phyloP scores from a whole-genome alignment of 192 early-diverging fungal species.

The Diversispora epigaea region DNA sequence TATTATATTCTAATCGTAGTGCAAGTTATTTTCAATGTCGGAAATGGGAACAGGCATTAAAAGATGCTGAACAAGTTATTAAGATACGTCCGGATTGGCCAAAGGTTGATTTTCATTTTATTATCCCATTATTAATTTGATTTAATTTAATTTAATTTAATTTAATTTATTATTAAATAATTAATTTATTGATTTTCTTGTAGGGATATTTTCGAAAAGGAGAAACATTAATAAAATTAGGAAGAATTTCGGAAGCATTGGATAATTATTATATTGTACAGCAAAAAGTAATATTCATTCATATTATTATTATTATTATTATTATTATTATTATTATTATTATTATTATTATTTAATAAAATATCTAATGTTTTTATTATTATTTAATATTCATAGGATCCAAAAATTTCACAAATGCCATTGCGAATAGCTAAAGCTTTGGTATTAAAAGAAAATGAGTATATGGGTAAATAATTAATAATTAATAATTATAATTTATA shows the following conservation, averaged over 20 bases:
- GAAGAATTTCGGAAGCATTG: conserved; percentile 51
- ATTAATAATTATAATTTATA: not conserved
- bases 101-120: conserved; percentile 37
- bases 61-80: conserved; percentile 37
- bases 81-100: conserved; percentile 38
- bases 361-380: not conserved
- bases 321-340: not conserved
- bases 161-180: conserved; percentile 30
- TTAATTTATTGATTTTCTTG: conserved; percentile 42
- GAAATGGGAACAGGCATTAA: conserved; percentile 33
- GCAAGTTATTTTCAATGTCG: conserved; percentile 35
- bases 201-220: conserved; percentile 66
- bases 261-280: conserved; percentile 45
- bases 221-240: conserved; percentile 55
- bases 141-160: conserved; percentile 41
- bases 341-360: conserved; percentile 1
- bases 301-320: not conserved
- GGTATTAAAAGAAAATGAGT: conserved; percentile 55
- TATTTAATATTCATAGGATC: conserved; percentile 40
- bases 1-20: conserved; percentile 43
- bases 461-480: conserved; percentile 43
- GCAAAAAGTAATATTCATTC: conserved; percentile 31
- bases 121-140: too few species aligned
- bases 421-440: conserved; percentile 53
- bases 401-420: conserved; percentile 44